A percentile compares a stretch with the other conserved stretches of the same genome.
Evolutionary conservation across 2,329 filamentous ascomycete species (phyloP).

Genomic region (Lanzia echinophila): DNA sequence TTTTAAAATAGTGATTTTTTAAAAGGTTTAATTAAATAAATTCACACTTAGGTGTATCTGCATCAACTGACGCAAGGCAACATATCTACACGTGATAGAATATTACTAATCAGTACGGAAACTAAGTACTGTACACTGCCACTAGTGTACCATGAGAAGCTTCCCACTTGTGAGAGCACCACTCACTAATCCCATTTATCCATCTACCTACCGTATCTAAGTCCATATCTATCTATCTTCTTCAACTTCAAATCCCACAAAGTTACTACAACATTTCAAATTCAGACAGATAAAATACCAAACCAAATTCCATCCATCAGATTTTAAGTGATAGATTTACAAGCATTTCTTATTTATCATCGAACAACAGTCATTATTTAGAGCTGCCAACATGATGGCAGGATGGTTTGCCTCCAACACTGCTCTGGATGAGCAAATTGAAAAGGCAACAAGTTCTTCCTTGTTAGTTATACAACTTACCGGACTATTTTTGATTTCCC

Average conservation of each 20-base stretch:
- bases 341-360: neutral
- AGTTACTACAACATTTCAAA: neutral
- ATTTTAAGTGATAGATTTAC: neutral
- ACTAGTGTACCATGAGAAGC: no score
- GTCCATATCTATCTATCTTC: no score
- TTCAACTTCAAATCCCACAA: neutral
- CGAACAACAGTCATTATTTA: neutral
- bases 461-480: conserved; percentile 50
- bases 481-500: neutral
- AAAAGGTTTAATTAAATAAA: no score
- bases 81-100: no score
- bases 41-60: no score
- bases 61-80: no score
- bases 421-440: conserved; percentile 94
- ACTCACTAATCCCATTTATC: neutral
- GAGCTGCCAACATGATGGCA: conserved; percentile 61
- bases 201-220: neutral
- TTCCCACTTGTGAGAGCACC: neutral
- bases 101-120: no score
- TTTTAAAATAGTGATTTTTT: no score
- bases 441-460: conserved; percentile 84
- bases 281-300: neutral
- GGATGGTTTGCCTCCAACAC: conserved; percentile 95
- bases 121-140: no score
- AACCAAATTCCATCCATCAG: neutral